Evolutionary conservation across 2,329 filamentous ascomycete genomes (phyloP).

Genomic region (Hypomyces rosellus): DNA sequence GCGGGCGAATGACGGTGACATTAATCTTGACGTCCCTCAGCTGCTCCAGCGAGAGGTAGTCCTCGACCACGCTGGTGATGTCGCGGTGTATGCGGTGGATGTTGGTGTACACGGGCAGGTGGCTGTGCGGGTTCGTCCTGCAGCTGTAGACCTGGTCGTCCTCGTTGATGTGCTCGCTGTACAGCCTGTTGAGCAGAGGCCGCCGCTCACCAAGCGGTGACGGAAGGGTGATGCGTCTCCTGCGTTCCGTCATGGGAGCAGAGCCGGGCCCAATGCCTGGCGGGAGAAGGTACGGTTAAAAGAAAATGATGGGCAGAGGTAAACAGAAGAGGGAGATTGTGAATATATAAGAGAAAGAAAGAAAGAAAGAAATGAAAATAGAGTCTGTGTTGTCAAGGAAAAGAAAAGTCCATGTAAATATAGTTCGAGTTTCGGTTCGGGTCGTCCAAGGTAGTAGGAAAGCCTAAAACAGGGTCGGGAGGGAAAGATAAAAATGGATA

Average conservation of each 20-base stretch:
- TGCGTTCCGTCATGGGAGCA: constrained; percentile 15
- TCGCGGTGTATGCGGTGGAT: constrained; percentile 66
- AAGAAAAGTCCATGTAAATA: too few relatives aligned
- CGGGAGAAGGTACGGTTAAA: background rate
- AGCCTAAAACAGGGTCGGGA: too few relatives aligned
- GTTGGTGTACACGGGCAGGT: constrained; percentile 68
- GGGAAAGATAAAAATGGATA: too few relatives aligned
- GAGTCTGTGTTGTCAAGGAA: too few relatives aligned
- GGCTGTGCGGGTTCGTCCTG: constrained; percentile 50
- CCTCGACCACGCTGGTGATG: constrained; percentile 57
- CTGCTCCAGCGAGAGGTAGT: constrained; percentile 64
- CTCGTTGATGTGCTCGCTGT: constrained; percentile 23
- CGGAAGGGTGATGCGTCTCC: constrained; percentile 27
- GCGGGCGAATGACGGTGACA: constrained; percentile 67
- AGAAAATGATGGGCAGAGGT: background rate
- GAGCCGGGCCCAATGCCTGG: background rate
- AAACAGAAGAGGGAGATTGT: background rate
- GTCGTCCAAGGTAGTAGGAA: too few relatives aligned
- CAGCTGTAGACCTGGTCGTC: constrained; percentile 43
- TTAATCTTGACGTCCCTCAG: constrained; percentile 77
- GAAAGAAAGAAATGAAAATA: background rate
- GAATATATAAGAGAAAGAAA: background rate
- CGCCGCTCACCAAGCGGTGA: constrained; percentile 26
- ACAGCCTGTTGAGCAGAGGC: constrained; percentile 28
- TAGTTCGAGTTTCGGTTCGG: too few relatives aligned